Percentiles rank a stretch among this genome's conserved stretches.
Conservation (phyloP, 352 stramenopile species). For the Globisporangium spiculum region DNA sequence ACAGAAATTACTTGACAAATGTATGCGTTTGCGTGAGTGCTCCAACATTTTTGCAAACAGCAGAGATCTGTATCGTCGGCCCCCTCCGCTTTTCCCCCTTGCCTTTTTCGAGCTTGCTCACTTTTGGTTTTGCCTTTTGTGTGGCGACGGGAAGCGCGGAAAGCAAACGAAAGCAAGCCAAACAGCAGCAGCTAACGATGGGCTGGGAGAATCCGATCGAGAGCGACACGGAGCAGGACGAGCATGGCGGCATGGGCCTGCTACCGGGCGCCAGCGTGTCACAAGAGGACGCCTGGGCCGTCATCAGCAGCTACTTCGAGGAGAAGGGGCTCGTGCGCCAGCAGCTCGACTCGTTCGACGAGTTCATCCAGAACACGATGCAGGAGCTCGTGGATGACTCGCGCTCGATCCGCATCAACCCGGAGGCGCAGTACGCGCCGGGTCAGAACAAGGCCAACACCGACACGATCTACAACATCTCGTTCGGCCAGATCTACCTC, state of each 20-base stretch:
- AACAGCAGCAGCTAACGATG: constrained; percentile 26
- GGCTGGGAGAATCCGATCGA: constrained; percentile 72
- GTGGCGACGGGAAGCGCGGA: constrained; percentile 13
- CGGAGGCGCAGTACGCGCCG: constrained; percentile 95
- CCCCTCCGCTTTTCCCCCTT: not conserved
- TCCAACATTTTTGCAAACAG: too few species aligned
- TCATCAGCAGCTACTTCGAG: constrained; percentile 99
- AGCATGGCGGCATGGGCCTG: constrained; percentile 44
- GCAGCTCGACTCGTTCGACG: constrained; percentile 99
- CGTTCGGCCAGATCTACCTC: constrained; percentile 98
- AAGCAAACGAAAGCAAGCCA: not conserved
- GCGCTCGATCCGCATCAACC: constrained; percentile 95
- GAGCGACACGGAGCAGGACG: constrained; percentile 51
- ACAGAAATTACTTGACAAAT: too few species aligned
- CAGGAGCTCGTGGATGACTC: constrained; percentile 98
- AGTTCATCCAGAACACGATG: constrained; percentile 99
- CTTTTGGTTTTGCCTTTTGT: constrained; percentile 31
- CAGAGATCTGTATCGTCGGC: too few species aligned
- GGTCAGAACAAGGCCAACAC: constrained; percentile 92
- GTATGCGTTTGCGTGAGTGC: too few species aligned
- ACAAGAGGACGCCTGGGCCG: constrained; percentile 98
- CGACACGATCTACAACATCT: constrained; percentile 93
- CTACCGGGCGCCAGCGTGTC: constrained; percentile 86
- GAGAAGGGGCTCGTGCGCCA: constrained; percentile 99
- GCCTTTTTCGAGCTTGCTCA: constrained; percentile 11